A percentile compares a stretch with the other conserved stretches of the same genome.
Conservation (phyloP, 164 flowering plant species). For the Nymphaea thermarum region DNA sequence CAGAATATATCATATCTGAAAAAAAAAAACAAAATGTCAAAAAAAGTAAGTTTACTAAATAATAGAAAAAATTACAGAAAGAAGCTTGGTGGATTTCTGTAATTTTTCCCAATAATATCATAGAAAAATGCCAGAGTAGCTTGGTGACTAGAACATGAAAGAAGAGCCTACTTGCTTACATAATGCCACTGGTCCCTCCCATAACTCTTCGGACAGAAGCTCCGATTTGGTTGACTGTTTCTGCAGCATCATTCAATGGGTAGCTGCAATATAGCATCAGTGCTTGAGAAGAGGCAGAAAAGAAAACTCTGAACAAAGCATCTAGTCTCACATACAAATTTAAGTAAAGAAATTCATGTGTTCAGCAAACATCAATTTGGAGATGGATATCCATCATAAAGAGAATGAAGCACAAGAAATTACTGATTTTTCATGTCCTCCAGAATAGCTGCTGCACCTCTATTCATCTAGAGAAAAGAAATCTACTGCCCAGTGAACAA, state of each 20-base stretch:
- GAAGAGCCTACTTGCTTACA: slow-evolving; percentile 25
- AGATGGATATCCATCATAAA: too few relatives aligned
- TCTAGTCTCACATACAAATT: too few relatives aligned
- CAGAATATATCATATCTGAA: slow-evolving; percentile 41
- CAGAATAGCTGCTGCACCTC: slow-evolving; percentile 70
- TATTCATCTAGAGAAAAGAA: slow-evolving; percentile 51
- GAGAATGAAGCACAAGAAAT: not conserved
- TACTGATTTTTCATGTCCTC: slow-evolving; percentile 74
- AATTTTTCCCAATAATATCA: too few relatives aligned
- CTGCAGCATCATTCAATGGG: slow-evolving; percentile 90
- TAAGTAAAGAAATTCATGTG: too few relatives aligned
- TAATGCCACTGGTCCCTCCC: slow-evolving; percentile 98
- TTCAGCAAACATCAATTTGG: too few relatives aligned
- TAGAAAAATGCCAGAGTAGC: too few relatives aligned
- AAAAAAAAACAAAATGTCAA: too few relatives aligned
- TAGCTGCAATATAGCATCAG: slow-evolving; percentile 29
- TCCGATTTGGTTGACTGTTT: slow-evolving; percentile 79
- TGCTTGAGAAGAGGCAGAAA: not conserved
- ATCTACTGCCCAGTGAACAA: not conserved
- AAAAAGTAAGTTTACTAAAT: too few relatives aligned
- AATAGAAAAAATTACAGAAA: too few relatives aligned
- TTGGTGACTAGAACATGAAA: too few relatives aligned
- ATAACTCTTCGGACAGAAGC: slow-evolving; percentile 70
- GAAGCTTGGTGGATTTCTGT: too few relatives aligned
- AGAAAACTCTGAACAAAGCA: too few relatives aligned